A percentile compares a stretch with the other conserved stretches of the same genome.
Evolutionary conservation across 805 yeast genomes (phyloP).

Genomic region (Yamadazyma sp.): DNA sequence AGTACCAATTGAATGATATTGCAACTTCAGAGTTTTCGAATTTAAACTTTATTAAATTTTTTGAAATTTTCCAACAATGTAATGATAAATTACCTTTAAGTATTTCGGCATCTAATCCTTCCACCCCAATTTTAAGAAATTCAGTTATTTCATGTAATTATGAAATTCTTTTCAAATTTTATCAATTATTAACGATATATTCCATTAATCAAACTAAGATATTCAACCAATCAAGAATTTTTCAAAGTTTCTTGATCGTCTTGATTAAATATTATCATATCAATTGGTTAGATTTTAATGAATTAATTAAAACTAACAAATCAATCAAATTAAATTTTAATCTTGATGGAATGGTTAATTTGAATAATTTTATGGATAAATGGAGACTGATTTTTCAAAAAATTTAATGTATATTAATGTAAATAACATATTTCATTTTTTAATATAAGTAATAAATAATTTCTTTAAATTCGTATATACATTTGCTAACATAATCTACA

Average conservation of each 20-base stretch:
- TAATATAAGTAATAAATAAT: no score
- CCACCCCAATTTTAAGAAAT: constrained; percentile 32
- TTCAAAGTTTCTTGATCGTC: constrained; percentile 31
- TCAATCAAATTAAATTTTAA: constrained; percentile 37
- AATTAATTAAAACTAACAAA: constrained; percentile 30
- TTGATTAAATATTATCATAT: constrained; percentile 39
- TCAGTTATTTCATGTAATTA: constrained; percentile 24
- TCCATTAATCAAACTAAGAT: constrained; percentile 29
- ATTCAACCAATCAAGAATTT: constrained; percentile 26
- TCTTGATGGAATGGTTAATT: constrained; percentile 29
- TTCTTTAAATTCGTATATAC: no score
- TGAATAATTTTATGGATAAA: constrained; percentile 35
- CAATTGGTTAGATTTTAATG: constrained; percentile 36
- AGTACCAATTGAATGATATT: constrained; percentile 20
- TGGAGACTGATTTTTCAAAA: constrained; percentile 26
- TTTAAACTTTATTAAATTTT: constrained; percentile 26
- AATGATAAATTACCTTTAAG: constrained; percentile 43
- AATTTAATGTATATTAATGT: constrained; percentile 2
- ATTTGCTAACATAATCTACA: constrained; percentile 20
- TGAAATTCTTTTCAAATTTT: constrained; percentile 28
- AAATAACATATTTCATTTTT: not conserved
- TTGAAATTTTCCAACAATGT: constrained; percentile 34
- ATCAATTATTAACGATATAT: constrained; percentile 33
- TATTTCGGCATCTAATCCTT: constrained; percentile 36
- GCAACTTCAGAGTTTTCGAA: constrained; percentile 31